phyloP scores from a whole-genome alignment of 345 rosid species.

The Eucalyptus polybractea region DNA sequence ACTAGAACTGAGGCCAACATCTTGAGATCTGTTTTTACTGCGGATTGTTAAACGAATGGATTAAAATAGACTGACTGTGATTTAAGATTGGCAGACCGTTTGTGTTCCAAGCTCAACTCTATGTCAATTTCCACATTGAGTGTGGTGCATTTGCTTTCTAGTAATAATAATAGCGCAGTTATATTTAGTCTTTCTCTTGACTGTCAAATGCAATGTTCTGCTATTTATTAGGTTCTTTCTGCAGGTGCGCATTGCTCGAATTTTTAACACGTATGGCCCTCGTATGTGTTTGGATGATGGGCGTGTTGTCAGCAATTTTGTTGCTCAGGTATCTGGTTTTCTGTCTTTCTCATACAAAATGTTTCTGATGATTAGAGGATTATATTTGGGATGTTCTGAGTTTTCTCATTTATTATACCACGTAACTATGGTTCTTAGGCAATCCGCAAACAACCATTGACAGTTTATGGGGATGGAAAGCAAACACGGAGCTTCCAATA shows the following conservation, averaged over 20 bases:
- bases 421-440: constrained; percentile 18
- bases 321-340: constrained; percentile 63
- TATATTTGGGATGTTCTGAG: not conserved
- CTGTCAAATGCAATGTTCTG: not conserved
- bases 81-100: not conserved
- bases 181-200: not conserved
- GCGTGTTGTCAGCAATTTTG: constrained; percentile 99
- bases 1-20: not conserved
- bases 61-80: not conserved
- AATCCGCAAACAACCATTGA: constrained; percentile 83
- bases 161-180: not conserved
- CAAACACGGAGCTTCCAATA: constrained; percentile 99
- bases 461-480: constrained; percentile 98
- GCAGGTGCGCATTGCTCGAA: constrained; percentile 98
- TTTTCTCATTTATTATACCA: not conserved
- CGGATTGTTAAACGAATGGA: not conserved
- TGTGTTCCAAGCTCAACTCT: not conserved
- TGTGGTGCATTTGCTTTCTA: not conserved
- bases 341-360: not conserved
- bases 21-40: not conserved
- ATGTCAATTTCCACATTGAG: not conserved
- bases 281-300: constrained; percentile 99
- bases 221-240: not conserved
- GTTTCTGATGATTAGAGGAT: not conserved
- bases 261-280: constrained; percentile 96